These are phyloP conservation scores for Candida sp. DNA, from an alignment of 1,139 yeast species.

Conservation along the genomic window DNA sequence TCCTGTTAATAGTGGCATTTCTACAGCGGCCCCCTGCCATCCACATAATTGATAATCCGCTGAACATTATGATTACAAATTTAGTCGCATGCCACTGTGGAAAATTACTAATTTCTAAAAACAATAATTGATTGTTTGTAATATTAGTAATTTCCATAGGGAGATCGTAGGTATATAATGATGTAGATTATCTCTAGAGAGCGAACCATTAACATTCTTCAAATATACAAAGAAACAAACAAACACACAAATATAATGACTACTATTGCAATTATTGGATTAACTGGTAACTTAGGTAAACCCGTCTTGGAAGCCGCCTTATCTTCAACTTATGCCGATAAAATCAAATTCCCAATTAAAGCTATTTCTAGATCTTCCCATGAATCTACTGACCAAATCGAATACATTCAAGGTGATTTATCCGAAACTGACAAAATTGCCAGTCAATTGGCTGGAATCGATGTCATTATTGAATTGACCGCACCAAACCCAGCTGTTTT, in stretches of 20 bases:
- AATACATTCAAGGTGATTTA: slow-evolving; percentile 34
- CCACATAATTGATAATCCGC: not conserved
- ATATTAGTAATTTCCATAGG: not conserved
- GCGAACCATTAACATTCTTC: too few species aligned
- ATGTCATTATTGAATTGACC: slow-evolving; percentile 48
- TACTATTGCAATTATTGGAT: slow-evolving; percentile 51
- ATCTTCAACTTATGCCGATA: slow-evolving; percentile 38
- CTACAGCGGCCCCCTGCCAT: too few species aligned
- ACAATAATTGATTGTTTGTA: too few species aligned
- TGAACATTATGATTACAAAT: not conserved
- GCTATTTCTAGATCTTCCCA: slow-evolving; percentile 45
- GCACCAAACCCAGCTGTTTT: slow-evolving; percentile 21
- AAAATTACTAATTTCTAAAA: too few species aligned
- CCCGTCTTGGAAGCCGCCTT: slow-evolving; percentile 45
- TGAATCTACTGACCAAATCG: slow-evolving; percentile 30
- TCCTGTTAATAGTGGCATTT: too few species aligned
- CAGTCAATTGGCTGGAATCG: slow-evolving; percentile 42
- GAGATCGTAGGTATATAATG: too few species aligned
- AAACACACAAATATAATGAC: not conserved
- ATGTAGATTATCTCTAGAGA: too few species aligned
- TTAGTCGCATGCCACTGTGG: too few species aligned
- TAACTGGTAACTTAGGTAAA: slow-evolving; percentile 49
- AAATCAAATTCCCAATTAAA: slow-evolving; percentile 46
- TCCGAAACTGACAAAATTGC: slow-evolving; percentile 18
- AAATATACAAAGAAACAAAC: not conserved